Conservation (phyloP, 2,329 filamentous ascomycete species). For the Exophiala sideris region DNA sequence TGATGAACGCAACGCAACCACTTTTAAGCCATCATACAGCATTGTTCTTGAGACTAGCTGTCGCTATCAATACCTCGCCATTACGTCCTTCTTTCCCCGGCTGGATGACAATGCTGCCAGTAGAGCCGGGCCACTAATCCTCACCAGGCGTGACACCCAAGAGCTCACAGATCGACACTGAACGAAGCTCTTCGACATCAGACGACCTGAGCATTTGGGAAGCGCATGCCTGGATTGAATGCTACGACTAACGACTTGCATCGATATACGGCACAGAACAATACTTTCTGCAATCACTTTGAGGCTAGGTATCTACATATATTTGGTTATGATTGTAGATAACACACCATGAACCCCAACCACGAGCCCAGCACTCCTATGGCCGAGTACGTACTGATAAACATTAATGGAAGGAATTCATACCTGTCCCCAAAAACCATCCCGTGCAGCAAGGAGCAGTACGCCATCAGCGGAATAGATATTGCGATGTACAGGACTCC, state of each 20-base stretch:
- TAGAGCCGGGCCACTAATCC: neutral
- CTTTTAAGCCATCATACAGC: neutral
- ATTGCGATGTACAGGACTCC: slow-evolving; percentile 84
- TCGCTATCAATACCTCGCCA: slow-evolving; percentile 10
- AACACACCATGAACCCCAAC: slow-evolving; percentile 91
- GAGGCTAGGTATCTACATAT: neutral
- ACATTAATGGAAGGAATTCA: slow-evolving; percentile 94
- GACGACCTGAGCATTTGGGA: too few relatives aligned
- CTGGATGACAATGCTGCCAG: neutral
- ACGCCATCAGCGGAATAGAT: slow-evolving; percentile 82
- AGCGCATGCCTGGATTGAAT: too few relatives aligned
- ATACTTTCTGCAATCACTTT: too few relatives aligned
- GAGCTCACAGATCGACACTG: too few relatives aligned
- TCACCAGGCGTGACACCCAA: too few relatives aligned
- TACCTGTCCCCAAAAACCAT: slow-evolving; percentile 77
- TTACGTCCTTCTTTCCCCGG: neutral
- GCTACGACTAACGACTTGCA: too few relatives aligned
- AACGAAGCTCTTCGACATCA: too few relatives aligned
- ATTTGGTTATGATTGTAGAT: slow-evolving; percentile 57
- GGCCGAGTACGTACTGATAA: slow-evolving; percentile 90
- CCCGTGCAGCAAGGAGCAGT: slow-evolving; percentile 80
- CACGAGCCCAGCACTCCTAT: slow-evolving; percentile 94
- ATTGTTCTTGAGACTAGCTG: neutral
- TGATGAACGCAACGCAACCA: slow-evolving; percentile 9
- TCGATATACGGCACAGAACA: too few relatives aligned